These are phyloP conservation scores for Passalora sequoiae DNA, from an alignment of 2,329 filamentous ascomycete genomes.

Conservation along the genomic window DNA sequence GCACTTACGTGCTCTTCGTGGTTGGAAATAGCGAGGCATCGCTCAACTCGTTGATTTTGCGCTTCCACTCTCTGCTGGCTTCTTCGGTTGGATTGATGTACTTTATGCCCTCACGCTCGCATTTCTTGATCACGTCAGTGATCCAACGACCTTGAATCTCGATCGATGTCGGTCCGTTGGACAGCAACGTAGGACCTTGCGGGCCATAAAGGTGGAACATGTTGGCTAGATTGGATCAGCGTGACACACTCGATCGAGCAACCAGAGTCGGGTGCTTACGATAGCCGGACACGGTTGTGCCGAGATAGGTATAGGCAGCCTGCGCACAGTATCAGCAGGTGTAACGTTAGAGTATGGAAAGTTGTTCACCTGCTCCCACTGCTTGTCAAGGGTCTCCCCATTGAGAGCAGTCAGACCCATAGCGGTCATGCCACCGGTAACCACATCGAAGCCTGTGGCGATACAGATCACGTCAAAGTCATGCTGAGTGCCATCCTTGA, in stretches of 20 bases:
- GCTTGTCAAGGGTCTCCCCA: slow-evolving; percentile 29
- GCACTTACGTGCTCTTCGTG: slow-evolving; percentile 28
- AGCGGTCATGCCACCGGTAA: slow-evolving; percentile 40
- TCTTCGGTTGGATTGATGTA: slow-evolving; percentile 31
- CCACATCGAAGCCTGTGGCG: slow-evolving; percentile 45
- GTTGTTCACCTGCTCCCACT: slow-evolving; percentile 34
- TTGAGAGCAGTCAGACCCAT: slow-evolving; percentile 38
- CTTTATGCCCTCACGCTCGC: slow-evolving; percentile 24
- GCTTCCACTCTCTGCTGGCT: slow-evolving; percentile 30
- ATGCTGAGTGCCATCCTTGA: slow-evolving; percentile 24
- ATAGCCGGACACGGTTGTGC: slow-evolving; percentile 40
- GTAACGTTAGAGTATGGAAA: background rate
- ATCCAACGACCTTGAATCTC: slow-evolving; percentile 39
- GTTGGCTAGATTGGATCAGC: background rate
- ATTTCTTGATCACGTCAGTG: slow-evolving; percentile 25
- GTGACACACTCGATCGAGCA: too few species aligned
- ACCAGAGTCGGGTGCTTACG: too few species aligned
- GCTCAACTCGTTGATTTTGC: slow-evolving; percentile 26
- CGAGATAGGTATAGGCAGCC: slow-evolving; percentile 39
- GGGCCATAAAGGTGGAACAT: slow-evolving; percentile 35
- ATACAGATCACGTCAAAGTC: slow-evolving; percentile 42
- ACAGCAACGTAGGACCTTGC: slow-evolving; percentile 40
- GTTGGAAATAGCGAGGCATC: slow-evolving; percentile 29
- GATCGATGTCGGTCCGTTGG: slow-evolving; percentile 39
- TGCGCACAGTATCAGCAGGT: slow-evolving; percentile 9